Evolutionary conservation across 441 rosid genomes (phyloP).

Genomic region (Arabidopsis hybrid): DNA sequence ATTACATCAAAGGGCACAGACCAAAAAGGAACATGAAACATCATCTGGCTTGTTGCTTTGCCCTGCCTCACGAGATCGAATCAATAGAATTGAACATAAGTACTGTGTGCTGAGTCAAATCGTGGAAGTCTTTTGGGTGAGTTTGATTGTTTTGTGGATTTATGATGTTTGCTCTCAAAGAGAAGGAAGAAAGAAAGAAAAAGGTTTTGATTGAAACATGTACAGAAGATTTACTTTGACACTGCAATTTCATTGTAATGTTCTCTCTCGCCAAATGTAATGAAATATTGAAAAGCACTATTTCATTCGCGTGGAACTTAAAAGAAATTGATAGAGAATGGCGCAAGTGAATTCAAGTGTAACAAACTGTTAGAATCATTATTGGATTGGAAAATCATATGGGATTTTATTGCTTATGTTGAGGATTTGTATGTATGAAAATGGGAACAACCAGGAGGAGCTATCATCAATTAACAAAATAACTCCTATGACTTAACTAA

Average conservation of each 20-base stretch:
- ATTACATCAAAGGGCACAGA: conserved; percentile 38
- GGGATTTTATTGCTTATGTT: too few relatives aligned
- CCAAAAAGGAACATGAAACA: conserved; percentile 38
- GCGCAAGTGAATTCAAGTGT: too few relatives aligned
- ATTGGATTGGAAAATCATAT: too few relatives aligned
- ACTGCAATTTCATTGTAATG: conserved; percentile 30
- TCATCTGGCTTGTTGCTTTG: conserved; percentile 29
- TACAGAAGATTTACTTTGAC: conserved; percentile 36
- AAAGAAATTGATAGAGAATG: too few relatives aligned
- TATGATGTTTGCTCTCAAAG: conserved; percentile 21
- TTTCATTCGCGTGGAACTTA: too few relatives aligned
- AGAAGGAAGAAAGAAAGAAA: conserved; percentile 17
- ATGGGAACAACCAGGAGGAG: too few relatives aligned
- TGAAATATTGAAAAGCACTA: conserved; percentile 5
- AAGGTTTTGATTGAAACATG: conserved; percentile 44
- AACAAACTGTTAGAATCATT: too few relatives aligned
- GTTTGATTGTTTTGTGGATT: conserved; percentile 39
- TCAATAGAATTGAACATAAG: conserved; percentile 40
- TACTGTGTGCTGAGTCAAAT: conserved; percentile 31
- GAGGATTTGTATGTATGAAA: too few relatives aligned
- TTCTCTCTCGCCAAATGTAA: conserved; percentile 9
- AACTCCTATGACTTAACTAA: too few relatives aligned
- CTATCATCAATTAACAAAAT: too few relatives aligned
- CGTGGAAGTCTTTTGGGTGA: conserved; percentile 37
- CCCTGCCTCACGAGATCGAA: conserved; percentile 25